These are phyloP conservation scores for Yarrowia divulgata DNA, from an alignment of 805 yeast species.

Conservation along the genomic window DNA sequence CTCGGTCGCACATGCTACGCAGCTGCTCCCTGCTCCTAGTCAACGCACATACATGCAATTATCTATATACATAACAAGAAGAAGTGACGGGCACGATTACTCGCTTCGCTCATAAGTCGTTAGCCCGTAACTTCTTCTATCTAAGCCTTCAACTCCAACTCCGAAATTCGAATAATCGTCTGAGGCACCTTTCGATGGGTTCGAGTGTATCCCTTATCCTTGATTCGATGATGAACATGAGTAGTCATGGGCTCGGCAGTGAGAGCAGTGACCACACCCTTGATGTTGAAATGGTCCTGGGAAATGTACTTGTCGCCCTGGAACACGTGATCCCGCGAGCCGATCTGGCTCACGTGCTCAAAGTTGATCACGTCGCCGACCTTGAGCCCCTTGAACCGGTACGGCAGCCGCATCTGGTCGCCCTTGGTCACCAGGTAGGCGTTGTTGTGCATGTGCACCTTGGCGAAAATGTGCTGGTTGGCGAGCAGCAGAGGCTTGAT, in stretches of 20 bases:
- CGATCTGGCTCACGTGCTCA: conserved; percentile 79
- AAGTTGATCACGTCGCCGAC: conserved; percentile 84
- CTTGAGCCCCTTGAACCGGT: conserved; percentile 72
- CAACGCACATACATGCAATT: too few relatives aligned
- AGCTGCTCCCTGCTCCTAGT: not conserved
- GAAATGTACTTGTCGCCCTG: conserved; percentile 61
- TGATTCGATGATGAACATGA: conserved; percentile 46
- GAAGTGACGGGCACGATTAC: not conserved
- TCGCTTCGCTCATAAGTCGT: not conserved
- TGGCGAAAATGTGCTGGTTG: conserved; percentile 35
- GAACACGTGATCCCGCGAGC: conserved; percentile 81
- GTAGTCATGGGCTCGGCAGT: conserved; percentile 37
- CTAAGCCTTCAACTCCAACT: conserved; percentile 60
- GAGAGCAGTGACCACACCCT: conserved; percentile 64
- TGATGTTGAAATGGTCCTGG: conserved; percentile 62
- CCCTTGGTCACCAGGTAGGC: conserved; percentile 92
- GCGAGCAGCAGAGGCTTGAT: conserved; percentile 31
- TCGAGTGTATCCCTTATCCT: conserved; percentile 69
- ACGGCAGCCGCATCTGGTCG: conserved; percentile 82
- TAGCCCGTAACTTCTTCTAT: not conserved
- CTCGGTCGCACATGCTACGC: too few relatives aligned
- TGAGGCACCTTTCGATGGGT: conserved; percentile 68
- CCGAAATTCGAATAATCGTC: conserved; percentile 79
- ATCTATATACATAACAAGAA: too few relatives aligned
- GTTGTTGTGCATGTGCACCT: conserved; percentile 76